A percentile compares a stretch with the other conserved stretches of the same genome.
Conservation (phyloP, 768 basidiomycete genomes). For the Tricholomella constricta region DNA sequence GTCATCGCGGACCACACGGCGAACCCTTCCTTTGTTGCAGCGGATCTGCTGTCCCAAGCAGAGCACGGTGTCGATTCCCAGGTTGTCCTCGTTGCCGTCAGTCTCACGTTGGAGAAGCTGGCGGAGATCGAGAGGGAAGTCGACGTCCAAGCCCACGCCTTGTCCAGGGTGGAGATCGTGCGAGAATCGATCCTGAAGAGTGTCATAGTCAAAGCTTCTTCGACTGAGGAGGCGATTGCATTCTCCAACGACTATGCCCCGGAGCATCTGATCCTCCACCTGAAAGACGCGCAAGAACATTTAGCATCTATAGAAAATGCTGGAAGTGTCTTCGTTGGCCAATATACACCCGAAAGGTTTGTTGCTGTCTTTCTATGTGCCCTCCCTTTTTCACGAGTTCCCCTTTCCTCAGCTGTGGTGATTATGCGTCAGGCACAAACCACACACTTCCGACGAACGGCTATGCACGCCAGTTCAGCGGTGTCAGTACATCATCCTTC, state of each 20-base stretch:
- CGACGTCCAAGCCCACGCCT: conserved; percentile 81
- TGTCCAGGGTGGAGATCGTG: conserved; percentile 89
- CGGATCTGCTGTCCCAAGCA: conserved; percentile 95
- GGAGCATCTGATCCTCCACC: conserved; percentile 93
- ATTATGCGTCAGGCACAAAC: conserved; percentile 98
- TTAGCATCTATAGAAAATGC: conserved; percentile 83
- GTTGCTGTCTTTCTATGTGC: conserved; percentile 13
- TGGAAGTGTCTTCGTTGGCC: conserved; percentile 94
- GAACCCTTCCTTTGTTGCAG: conserved; percentile 89
- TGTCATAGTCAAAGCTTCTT: conserved; percentile 75
- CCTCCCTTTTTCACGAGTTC: neutral
- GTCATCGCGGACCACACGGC: conserved; percentile 91
- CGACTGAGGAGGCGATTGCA: conserved; percentile 72
- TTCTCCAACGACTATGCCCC: conserved; percentile 99
- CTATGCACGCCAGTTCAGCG: conserved; percentile 97
- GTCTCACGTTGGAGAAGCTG: conserved; percentile 62
- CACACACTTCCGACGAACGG: conserved; percentile 97
- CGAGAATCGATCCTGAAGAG: conserved; percentile 88
- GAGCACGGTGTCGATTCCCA: conserved; percentile 99
- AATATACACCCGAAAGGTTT: conserved; percentile 94
- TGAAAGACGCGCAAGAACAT: conserved; percentile 66
- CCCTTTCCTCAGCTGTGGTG: conserved; percentile 73
- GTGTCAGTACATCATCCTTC: conserved; percentile 96
- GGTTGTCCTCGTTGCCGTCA: conserved; percentile 87
- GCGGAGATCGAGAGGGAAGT: conserved; percentile 82